phyloP scores from a whole-genome alignment of 129 eudicot genomes.

The Centella asiatica region DNA sequence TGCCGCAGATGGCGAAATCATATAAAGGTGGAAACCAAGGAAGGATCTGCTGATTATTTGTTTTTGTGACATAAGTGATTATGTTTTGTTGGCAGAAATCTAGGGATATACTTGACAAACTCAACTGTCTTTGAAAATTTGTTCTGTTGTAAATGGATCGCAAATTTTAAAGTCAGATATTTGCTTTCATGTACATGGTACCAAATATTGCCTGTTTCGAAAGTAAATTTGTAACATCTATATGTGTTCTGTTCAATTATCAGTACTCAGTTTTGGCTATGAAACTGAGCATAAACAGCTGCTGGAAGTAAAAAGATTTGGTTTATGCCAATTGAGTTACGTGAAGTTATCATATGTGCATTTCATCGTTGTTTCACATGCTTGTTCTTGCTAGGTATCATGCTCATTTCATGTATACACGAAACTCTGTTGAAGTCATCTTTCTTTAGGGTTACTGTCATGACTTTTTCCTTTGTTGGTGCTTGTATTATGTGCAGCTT shows the following conservation, averaged over 20 bases:
- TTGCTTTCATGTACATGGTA: not conserved
- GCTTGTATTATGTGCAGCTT: conserved; percentile 39
- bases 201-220: not conserved
- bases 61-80: too few species aligned
- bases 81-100: too few species aligned
- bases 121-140: too few species aligned
- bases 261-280: not conserved
- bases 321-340: not conserved
- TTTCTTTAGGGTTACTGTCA: not conserved
- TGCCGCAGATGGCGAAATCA: too few species aligned
- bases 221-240: not conserved
- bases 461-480: not conserved
- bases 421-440: not conserved
- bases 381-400: not conserved
- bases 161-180: too few species aligned
- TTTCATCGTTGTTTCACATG: not conserved
- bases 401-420: too few species aligned
- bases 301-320: too few species aligned
- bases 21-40: too few species aligned
- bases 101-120: too few species aligned
- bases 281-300: not conserved
- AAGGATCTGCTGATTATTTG: too few species aligned
- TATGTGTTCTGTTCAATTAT: not conserved
- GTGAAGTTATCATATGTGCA: not conserved
- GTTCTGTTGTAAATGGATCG: too few species aligned